phyloP scores from a whole-genome alignment of 78 protist species.

The Neovahlkampfia damariscottae region DNA sequence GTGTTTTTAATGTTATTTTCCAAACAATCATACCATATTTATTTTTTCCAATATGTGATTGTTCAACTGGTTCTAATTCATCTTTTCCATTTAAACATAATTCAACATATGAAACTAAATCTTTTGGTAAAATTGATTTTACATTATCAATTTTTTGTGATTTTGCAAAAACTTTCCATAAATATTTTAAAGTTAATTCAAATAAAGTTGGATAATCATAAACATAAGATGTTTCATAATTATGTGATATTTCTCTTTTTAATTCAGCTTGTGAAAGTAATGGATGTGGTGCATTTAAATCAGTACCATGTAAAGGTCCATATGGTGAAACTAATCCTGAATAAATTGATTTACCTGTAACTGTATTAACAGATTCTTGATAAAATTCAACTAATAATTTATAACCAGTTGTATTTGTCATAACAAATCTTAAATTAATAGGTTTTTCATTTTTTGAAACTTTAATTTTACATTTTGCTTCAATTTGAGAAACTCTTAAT shows the following conservation, averaged over 20 bases:
- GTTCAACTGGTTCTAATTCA: not conserved
- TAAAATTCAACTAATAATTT: slow-evolving; percentile 46
- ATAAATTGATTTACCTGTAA: not conserved
- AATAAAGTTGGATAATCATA: slow-evolving; percentile 83
- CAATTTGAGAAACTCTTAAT: slow-evolving; percentile 61
- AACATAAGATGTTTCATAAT: slow-evolving; percentile 66
- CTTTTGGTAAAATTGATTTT: slow-evolving; percentile 4
- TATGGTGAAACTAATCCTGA: not conserved
- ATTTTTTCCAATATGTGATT: slow-evolving; percentile 26
- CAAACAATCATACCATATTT: slow-evolving; percentile 88
- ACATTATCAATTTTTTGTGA: not conserved
- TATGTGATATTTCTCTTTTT: slow-evolving; percentile 63
- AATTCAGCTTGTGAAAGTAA: slow-evolving; percentile 28
- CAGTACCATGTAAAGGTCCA: not conserved
- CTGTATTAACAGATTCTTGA: slow-evolving; percentile 28
- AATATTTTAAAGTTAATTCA: slow-evolving; percentile 43
- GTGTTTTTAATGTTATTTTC: slow-evolving; percentile 56
- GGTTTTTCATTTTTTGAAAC: not conserved
- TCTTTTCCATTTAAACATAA: not conserved
- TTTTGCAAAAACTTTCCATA: slow-evolving; percentile 32
- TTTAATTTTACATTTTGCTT: slow-evolving; percentile 41
- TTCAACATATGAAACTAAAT: not conserved
- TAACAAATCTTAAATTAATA: slow-evolving; percentile 41
- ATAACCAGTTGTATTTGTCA: slow-evolving; percentile 47
- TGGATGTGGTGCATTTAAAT: slow-evolving; percentile 55